These are phyloP conservation scores for Afroboletus lepidellus DNA, from an alignment of 1,284 basidiomycete genomes.

Conservation along the genomic window DNA sequence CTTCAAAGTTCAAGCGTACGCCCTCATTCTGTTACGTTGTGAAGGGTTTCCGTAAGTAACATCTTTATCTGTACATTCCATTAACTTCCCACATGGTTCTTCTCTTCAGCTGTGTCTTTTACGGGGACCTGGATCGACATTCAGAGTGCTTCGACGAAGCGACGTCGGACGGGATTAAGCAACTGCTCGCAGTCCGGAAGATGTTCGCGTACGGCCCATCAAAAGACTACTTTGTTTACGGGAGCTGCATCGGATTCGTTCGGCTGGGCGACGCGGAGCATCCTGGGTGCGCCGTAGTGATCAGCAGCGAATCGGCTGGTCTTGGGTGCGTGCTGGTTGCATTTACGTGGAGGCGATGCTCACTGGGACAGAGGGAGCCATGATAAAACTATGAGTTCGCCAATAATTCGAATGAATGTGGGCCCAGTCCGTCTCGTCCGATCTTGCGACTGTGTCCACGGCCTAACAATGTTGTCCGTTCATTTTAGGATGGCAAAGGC, in stretches of 20 bases:
- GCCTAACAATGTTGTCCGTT: neutral
- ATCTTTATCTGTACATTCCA: neutral
- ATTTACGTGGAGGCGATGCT: slow-evolving; percentile 24
- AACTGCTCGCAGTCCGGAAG: slow-evolving; percentile 60
- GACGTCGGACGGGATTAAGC: slow-evolving; percentile 48
- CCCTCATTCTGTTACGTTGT: slow-evolving; percentile 80
- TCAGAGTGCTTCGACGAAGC: slow-evolving; percentile 58
- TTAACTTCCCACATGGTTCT: neutral
- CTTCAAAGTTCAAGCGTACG: slow-evolving; percentile 82
- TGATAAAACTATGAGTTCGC: slow-evolving; percentile 32
- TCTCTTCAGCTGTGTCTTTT: slow-evolving; percentile 77
- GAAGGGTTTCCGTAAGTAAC: slow-evolving; percentile 81
- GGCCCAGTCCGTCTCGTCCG: slow-evolving; percentile 45
- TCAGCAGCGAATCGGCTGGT: slow-evolving; percentile 52
- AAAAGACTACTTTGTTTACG: slow-evolving; percentile 56
- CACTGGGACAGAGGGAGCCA: neutral
- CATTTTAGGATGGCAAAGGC: slow-evolving; percentile 34
- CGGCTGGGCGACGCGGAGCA: slow-evolving; percentile 53
- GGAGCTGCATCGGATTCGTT: slow-evolving; percentile 73
- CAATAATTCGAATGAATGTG: slow-evolving; percentile 61
- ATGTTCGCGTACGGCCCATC: slow-evolving; percentile 61
- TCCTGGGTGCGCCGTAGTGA: slow-evolving; percentile 61
- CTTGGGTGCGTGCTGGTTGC: slow-evolving; percentile 13
- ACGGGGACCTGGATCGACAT: slow-evolving; percentile 84
- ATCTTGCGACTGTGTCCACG: neutral